Evolutionary conservation across 257 asterid genomes (phyloP), one percentile per base, ranked within the genome.

Genomic region (Avicennia marina): DNA sequence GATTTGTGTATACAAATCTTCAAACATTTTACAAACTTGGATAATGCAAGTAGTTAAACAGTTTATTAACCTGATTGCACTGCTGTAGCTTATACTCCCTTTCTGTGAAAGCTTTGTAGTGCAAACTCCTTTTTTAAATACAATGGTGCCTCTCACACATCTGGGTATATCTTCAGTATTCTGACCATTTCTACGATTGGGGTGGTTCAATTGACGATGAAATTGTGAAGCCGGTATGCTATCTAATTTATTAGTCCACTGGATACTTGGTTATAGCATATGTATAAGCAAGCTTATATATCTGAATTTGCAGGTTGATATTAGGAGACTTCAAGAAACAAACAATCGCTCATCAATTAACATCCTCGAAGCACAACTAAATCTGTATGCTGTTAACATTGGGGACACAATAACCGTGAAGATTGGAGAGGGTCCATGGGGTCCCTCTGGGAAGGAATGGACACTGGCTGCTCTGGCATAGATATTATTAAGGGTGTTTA

Each of bases 61-160:
- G n/a, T n/a, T n/a, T n/a, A n/a, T n/a, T n/a, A n/a, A n/a, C n/a
- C n/a, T n/a, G n/a, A 29, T 29, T 29, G 34, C 38, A 44, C 18
- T 29, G 8, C 34, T 29, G 34, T 29, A 29, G 4, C 8, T 4
- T 29, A 8, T 29, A 8, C 4, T 29, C 8, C 34, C 3, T 29
- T 29, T 29, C 33, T 29, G 5, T 2, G 33, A 29, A 6, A 54
- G 57, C 17, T 46, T 40, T 53, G 46, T 3, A 16, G 18, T 18
- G 3, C 17, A 11, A 11, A 4, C 4, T 43, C 49, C 7, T 3
- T 43, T 29, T 19, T 53, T 15, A n/a, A n/a, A n/a, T 18, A 40
- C 85, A 90, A 95, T 95, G 98, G 11, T 88, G 88, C 16, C 88
- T 47, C 90, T 91, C 45, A 91, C 98, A 24, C 98, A 91, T 67